These are phyloP conservation scores for Scheffersomyces insectosa DNA, from an alignment of 1,139 yeast species.

Conservation along the genomic window DNA sequence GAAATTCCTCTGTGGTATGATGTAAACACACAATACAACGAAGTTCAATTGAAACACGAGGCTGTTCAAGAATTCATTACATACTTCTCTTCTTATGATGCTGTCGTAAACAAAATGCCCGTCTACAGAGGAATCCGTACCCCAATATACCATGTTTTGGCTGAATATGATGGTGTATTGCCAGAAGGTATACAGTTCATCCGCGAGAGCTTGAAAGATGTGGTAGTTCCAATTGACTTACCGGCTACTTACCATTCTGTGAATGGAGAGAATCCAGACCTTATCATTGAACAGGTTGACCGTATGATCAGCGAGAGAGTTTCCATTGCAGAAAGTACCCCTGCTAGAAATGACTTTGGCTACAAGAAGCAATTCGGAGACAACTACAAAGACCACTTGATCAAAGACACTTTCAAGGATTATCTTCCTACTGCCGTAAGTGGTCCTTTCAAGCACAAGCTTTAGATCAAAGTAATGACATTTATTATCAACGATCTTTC, in stretches of 20 bases:
- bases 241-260: neutral
- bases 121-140: slow-evolving; percentile 36
- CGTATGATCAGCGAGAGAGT: neutral
- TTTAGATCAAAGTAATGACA: neutral
- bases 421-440: neutral
- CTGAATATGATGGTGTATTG: slow-evolving; percentile 55
- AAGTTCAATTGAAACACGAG: slow-evolving; percentile 19
- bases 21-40: slow-evolving; percentile 29
- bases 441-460: neutral
- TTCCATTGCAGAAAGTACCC: neutral
- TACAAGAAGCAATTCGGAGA: neutral
- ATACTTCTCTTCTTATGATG: slow-evolving; percentile 43
- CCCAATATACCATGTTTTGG: slow-evolving; percentile 56
- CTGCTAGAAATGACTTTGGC: neutral
- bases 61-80: slow-evolving; percentile 44
- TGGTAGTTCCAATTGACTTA: neutral
- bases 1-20: slow-evolving; percentile 5
- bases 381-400: neutral
- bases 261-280: neutral
- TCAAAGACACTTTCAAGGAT: neutral
- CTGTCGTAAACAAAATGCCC: slow-evolving; percentile 32
- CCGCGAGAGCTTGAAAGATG: slow-evolving; percentile 25
- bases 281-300: neutral
- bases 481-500: too few relatives aligned
- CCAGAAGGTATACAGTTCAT: slow-evolving; percentile 34